Conservation (phyloP, 2,329 filamentous ascomycete species). For the Ilyonectria mors-panacis region DNA sequence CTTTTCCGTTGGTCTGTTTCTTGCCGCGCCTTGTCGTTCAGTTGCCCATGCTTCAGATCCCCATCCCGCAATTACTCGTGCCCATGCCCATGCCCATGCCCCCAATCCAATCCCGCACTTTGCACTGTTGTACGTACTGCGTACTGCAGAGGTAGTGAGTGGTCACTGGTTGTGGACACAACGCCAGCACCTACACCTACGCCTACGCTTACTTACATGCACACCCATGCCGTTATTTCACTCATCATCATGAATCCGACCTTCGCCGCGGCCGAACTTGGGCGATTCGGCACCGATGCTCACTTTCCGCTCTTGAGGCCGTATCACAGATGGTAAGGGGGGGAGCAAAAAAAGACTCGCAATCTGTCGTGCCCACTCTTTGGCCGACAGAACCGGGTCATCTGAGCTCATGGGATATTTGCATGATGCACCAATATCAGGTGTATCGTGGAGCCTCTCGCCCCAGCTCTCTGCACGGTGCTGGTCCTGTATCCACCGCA, state of each 20-base stretch:
- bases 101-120: constrained; percentile 22
- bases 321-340: constrained; percentile 15
- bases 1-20: constrained; percentile 15
- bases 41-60: constrained; percentile 16
- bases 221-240: constrained; percentile 8
- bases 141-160: constrained; percentile 7
- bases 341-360: constrained; percentile 27
- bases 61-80: constrained; percentile 18
- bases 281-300: constrained; percentile 22
- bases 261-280: constrained; percentile 14
- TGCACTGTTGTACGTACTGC: constrained; percentile 2
- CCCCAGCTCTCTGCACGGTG: constrained; percentile 13
- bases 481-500: constrained; percentile 17
- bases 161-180: constrained; percentile 1
- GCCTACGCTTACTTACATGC: constrained; percentile 5
- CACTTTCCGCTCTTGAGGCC: constrained; percentile 20
- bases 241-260: constrained; percentile 18
- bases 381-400: constrained; percentile 37
- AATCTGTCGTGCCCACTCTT: constrained; percentile 41
- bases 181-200: constrained; percentile 4
- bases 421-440: constrained; percentile 36
- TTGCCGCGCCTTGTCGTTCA: constrained; percentile 38
- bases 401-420: constrained; percentile 38
- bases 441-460: constrained; percentile 33
- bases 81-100: constrained; percentile 35